These are phyloP conservation scores for Beta corolliflora DNA, from an alignment of 179 eudicot species.

Conservation along the genomic window DNA sequence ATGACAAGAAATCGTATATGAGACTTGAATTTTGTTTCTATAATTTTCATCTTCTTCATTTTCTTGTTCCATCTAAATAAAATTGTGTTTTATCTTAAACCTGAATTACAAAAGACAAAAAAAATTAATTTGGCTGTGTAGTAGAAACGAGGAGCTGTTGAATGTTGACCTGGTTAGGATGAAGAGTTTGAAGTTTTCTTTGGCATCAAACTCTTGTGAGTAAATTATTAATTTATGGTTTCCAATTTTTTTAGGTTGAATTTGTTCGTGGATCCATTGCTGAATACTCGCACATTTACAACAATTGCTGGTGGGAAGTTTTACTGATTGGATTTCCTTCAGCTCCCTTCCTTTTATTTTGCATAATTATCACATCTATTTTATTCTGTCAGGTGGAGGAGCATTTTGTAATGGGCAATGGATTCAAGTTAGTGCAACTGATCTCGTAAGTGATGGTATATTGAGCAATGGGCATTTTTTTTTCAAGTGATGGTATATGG, in stretches of 20 bases:
- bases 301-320: conserved; percentile 75
- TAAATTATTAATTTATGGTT: not conserved
- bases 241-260: conserved; percentile 63
- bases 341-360: not conserved
- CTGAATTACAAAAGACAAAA: not conserved
- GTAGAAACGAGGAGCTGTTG: not conserved
- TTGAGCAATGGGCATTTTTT: too few species aligned
- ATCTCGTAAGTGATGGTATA: too few species aligned
- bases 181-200: not conserved
- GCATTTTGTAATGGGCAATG: too few species aligned
- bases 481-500: too few species aligned
- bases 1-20: too few species aligned
- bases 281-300: conserved; percentile 93
- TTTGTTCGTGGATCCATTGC: conserved; percentile 97
- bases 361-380: conserved; percentile 7
- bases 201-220: not conserved
- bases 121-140: not conserved
- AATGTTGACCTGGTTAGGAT: not conserved
- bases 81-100: not conserved
- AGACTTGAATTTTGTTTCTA: too few species aligned
- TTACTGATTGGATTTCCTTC: conserved; percentile 16
- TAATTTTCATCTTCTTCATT: not conserved
- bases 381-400: not conserved
- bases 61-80: not conserved
- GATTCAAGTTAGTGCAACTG: too few species aligned